A percentile compares a stretch with the other conserved stretches of the same genome.
phyloP scores from a whole-genome alignment of 2,329 filamentous ascomycete genomes.

The Talaromyces sp. region DNA sequence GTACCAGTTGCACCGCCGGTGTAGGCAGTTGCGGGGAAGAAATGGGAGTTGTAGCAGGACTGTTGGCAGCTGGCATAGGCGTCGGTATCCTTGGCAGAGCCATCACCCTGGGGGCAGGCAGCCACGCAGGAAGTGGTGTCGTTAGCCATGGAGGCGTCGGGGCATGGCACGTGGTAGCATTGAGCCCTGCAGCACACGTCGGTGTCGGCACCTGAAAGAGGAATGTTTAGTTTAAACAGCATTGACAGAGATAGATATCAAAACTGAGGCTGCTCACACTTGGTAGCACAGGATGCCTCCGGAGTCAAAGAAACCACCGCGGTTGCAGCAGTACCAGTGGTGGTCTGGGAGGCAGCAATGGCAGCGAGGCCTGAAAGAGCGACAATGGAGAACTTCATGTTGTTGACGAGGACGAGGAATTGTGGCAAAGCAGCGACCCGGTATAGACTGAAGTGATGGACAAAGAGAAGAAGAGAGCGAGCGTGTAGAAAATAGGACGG shows the following conservation, averaged over 20 bases:
- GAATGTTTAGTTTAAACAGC: not conserved
- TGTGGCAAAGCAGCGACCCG: not conserved
- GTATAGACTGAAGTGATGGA: not conserved
- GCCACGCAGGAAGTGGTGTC: conserved; percentile 50
- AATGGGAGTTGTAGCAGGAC: conserved; percentile 46
- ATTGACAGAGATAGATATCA: not conserved
- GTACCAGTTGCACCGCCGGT: conserved; percentile 13
- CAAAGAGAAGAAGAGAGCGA: not conserved
- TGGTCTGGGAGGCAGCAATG: conserved; percentile 40
- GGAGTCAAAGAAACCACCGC: conserved; percentile 31
- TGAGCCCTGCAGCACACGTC: conserved; percentile 50
- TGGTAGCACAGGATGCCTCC: conserved; percentile 29
- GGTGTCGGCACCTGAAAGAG: conserved; percentile 30
- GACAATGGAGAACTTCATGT: conserved; percentile 41
- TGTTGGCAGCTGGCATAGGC: conserved; percentile 47
- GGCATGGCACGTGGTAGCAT: conserved; percentile 50
- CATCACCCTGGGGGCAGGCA: conserved; percentile 51
- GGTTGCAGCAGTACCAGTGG: conserved; percentile 21
- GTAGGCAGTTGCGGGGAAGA: conserved; percentile 34
- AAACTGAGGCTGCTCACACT: conserved; percentile 27
- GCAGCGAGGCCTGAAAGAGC: conserved; percentile 43
- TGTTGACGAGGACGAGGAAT: conserved; percentile 6
- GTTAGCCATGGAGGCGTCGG: conserved; percentile 46
- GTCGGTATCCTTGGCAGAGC: conserved; percentile 41
- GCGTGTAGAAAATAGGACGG: not conserved